phyloP scores from a whole-genome alignment of 148 eudicot species.

The Simmondsia chinensis region DNA sequence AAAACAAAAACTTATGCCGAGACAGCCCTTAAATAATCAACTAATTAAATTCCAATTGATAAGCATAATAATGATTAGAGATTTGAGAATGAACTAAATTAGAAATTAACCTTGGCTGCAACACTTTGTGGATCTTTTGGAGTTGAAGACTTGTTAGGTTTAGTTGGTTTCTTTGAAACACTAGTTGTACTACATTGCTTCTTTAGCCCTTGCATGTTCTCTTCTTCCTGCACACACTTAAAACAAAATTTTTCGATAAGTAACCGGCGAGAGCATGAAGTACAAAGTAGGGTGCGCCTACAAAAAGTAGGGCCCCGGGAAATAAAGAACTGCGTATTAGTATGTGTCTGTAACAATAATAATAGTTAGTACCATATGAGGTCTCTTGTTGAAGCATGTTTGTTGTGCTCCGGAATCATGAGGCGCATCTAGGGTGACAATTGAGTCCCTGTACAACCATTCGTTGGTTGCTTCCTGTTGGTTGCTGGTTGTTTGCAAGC shows the following conservation, averaged over 20 bases:
- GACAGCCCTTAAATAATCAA: constrained; percentile 3
- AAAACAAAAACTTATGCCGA: no score
- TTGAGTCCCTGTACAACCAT: constrained; percentile 33
- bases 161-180: constrained; percentile 42
- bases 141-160: constrained; percentile 37
- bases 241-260: neutral
- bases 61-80: constrained; percentile 4
- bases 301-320: no score
- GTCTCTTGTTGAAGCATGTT: constrained; percentile 47
- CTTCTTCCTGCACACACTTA: constrained; percentile 53
- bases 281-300: no score
- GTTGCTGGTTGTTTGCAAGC: constrained; percentile 20
- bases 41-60: neutral
- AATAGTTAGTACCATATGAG: constrained; percentile 53
- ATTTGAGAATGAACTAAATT: no score
- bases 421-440: constrained; percentile 7
- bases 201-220: constrained; percentile 53
- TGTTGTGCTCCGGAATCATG: constrained; percentile 31
- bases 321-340: no score
- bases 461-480: constrained; percentile 24
- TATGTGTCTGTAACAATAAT: no score
- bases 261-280: no score
- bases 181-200: constrained; percentile 57
- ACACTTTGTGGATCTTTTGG: constrained; percentile 87
- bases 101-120: constrained; percentile 99